Evolutionary conservation across 2,329 filamentous ascomycete species (phyloP).

Genomic region (Fragosphaeria purpurea): DNA sequence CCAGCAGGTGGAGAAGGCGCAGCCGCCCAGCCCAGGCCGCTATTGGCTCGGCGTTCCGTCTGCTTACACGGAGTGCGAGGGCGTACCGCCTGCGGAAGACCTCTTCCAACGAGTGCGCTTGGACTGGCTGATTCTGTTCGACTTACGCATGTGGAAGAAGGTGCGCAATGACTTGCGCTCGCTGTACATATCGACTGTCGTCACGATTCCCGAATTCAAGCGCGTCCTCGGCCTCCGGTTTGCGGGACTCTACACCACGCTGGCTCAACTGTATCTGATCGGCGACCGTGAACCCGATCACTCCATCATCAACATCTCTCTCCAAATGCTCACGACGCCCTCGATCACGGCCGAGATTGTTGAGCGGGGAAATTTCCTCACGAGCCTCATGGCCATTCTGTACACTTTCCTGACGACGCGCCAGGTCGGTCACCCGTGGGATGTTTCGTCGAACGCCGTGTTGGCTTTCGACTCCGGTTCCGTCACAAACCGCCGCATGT

Average conservation of each 20-base stretch:
- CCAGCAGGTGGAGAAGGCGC: conserved; percentile 28
- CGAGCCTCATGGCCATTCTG: conserved; percentile 86
- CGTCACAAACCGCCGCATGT: conserved; percentile 89
- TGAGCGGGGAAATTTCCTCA: conserved; percentile 89
- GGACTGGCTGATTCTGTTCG: conserved; percentile 91
- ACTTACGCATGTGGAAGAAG: conserved; percentile 94
- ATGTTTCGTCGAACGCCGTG: conserved; percentile 76
- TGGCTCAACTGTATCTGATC: conserved; percentile 91
- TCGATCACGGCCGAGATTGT: conserved; percentile 95
- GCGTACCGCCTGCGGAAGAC: conserved; percentile 67
- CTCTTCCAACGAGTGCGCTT: conserved; percentile 80
- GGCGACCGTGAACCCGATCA: conserved; percentile 95
- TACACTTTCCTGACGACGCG: conserved; percentile 95
- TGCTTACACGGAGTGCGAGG: conserved; percentile 52
- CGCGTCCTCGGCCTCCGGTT: conserved; percentile 86
- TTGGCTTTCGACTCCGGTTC: conserved; percentile 90
- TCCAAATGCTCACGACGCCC: conserved; percentile 93
- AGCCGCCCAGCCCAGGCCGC: conserved; percentile 54
- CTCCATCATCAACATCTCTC: conserved; percentile 93
- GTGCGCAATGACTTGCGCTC: conserved; percentile 82
- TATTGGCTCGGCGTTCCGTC: conserved; percentile 83
- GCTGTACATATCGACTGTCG: conserved; percentile 91
- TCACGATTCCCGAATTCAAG: conserved; percentile 94
- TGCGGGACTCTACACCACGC: conserved; percentile 82
- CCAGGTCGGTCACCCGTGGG: conserved; percentile 88